Base-by-base conservation (phyloP, 306 rosid genomes). In the Begonia peltatifolia region DNA sequence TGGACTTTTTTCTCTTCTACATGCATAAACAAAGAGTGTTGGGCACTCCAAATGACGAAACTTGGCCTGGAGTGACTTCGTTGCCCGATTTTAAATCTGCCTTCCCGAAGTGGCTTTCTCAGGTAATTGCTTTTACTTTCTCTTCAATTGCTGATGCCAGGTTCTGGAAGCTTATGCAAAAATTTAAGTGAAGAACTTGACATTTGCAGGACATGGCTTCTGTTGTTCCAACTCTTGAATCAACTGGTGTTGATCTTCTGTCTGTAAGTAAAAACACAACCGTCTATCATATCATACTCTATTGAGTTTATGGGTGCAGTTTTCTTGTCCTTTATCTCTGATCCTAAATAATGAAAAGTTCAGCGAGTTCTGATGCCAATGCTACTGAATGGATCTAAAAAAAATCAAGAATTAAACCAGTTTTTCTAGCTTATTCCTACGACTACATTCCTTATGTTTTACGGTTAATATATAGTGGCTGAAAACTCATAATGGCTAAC, bases 51-150 rank as follows among this genome's bases (percentile, higher is more conserved):
- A 87, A 61, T 14, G 95, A 83, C 55, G 87, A 87, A 59, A 73
- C 82, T 47, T 87, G 93, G 93, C 93, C 93, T 23, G 93, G 93
- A 73, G 88, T 87, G 70, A 80, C 68, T 73, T 78, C 88, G 60
- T 69, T 87, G 82, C 99, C 99, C 65, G 99, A 90, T 77, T 90
- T 74, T 63, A 90, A 86, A 67, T 74, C 92, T 66, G 69, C 99
- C 65, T 90, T 90, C 63, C 99, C 99, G 44, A 90, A 77, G 79
- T 90, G 94, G 94, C 79, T 73, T 50, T 1, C 81, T 23, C 86
- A 79, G 99, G 99, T 86, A 79, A 68, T 54, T 47, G 52, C 59
- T 42, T 51, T 30, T 50, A 41, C 6, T 17, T 18, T 22, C 10
- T 30, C 38, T 30, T 30, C 38, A 5, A 30, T 5, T 1, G 6